Evolutionary conservation across 768 basidiomycete species (phyloP).

Genomic region (Suillus variegatus): DNA sequence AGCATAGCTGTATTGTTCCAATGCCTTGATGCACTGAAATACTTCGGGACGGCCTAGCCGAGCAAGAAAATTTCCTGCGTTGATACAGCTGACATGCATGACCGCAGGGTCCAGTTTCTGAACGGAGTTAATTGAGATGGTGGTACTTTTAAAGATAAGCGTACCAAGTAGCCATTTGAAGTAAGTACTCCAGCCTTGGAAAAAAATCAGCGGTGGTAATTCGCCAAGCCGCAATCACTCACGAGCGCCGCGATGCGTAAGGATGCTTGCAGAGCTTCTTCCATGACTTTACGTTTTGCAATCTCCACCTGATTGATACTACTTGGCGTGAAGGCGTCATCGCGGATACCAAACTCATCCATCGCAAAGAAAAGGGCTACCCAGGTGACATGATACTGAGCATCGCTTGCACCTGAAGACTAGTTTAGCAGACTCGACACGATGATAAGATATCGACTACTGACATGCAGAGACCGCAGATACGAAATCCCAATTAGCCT

Average conservation of each 20-base stretch:
- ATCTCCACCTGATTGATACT: slow-evolving; percentile 63
- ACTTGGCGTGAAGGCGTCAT: slow-evolving; percentile 39
- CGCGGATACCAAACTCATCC: slow-evolving; percentile 82
- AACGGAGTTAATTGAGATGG: slow-evolving; percentile 14
- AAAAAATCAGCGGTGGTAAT: slow-evolving; percentile 5
- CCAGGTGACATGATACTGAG: slow-evolving; percentile 93
- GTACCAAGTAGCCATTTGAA: slow-evolving; percentile 83
- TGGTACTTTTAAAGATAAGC: slow-evolving; percentile 23
- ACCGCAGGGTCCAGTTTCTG: slow-evolving; percentile 85
- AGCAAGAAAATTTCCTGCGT: slow-evolving; percentile 81
- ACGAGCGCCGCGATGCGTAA: slow-evolving; percentile 88
- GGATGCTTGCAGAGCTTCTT: slow-evolving; percentile 85
- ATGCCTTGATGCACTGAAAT: slow-evolving; percentile 77
- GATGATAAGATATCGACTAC: slow-evolving; percentile 19
- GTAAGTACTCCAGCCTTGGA: slow-evolving; percentile 77
- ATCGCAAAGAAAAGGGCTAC: slow-evolving; percentile 79
- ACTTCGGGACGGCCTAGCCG: slow-evolving; percentile 83
- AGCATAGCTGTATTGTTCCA: slow-evolving; percentile 86
- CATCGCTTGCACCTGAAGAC: slow-evolving; percentile 71
- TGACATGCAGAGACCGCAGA: slow-evolving; percentile 65
- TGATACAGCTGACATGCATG: slow-evolving; percentile 84
- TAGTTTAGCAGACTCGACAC: neutral
- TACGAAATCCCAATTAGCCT: slow-evolving; percentile 89
- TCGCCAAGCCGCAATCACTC: slow-evolving; percentile 24
- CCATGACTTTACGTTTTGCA: slow-evolving; percentile 67